phyloP scores from a whole-genome alignment of 2,329 filamentous ascomycete genomes.

The Penicillium sp. region DNA sequence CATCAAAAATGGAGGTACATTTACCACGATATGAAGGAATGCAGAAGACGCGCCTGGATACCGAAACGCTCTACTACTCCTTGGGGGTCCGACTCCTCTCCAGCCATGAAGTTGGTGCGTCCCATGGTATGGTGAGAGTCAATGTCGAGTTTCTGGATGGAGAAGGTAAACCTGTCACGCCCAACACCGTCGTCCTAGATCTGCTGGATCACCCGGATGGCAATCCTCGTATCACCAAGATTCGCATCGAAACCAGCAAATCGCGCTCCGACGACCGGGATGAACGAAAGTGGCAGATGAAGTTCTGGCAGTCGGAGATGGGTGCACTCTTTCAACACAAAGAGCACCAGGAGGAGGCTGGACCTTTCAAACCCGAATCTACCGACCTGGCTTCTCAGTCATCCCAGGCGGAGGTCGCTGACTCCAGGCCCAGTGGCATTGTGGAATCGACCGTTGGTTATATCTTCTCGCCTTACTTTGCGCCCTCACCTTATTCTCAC shows the following conservation, averaged over 20 bases:
- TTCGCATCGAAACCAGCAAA: conserved; percentile 24
- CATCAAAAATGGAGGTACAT: conserved; percentile 29
- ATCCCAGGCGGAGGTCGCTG: neutral
- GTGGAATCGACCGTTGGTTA: conserved; percentile 13
- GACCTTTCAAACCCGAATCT: neutral
- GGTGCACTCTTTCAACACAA: conserved; percentile 19
- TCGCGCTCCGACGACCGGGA: conserved; percentile 1
- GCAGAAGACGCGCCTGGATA: neutral
- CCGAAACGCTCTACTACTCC: conserved; percentile 24
- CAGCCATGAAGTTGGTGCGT: conserved; percentile 10
- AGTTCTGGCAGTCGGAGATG: conserved; percentile 25
- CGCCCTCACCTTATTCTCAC: conserved; percentile 11
- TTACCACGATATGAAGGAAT: conserved; percentile 21
- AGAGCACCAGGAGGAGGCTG: neutral
- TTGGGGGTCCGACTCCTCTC: conserved; percentile 26
- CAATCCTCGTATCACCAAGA: conserved; percentile 26
- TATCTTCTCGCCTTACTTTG: conserved; percentile 19
- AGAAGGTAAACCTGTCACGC: conserved; percentile 26
- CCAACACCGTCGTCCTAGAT: conserved; percentile 30
- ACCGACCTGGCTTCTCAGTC: neutral
- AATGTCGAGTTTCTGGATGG: conserved; percentile 25
- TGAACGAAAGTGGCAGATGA: conserved; percentile 22
- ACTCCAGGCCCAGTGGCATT: neutral
- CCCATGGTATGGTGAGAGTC: conserved; percentile 22
- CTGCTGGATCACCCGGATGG: conserved; percentile 27